Base-by-base conservation (phyloP, 1,139 yeast genomes). In the Lodderomyces beijingensis region DNA sequence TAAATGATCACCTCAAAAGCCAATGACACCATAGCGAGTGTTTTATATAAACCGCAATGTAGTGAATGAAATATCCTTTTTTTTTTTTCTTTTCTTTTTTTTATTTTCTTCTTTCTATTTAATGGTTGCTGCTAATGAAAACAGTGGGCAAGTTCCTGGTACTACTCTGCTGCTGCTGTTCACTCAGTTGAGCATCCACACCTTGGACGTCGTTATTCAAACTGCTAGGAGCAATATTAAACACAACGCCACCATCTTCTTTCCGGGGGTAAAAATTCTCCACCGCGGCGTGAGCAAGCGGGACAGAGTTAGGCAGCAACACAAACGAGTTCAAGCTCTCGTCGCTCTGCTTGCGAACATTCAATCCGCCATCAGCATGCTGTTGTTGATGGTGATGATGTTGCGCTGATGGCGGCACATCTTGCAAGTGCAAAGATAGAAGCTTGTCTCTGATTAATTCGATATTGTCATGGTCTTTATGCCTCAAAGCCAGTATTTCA, bases 401-500 rank as follows among this genome's bases (percentile, higher is more conserved):
- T 10, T 23, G 8, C 6, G 25, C 25, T 9, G 12, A 12, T 7
- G 6, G 14, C 10, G 6, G 6, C 25, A n/a, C 7, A 7, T 23
- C 14, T 11, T 11, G 6, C 7, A 7, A 14, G 10, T 37, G 44
- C n/a, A 36, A 22, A 20, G 27, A 15, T 14, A 38, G 38, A 25
- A 44, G 36, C 30, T 42, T 32, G 19, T 37, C 28, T 20, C 37
- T 43, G 8, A 41, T 37, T 10, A 33, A 16, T 23, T 45, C 48
- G 8, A 41, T 30, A 24, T 30, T 33, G 16, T 29, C 37, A 14
- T 46, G 46, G 30, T 45, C 47, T 28, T 44, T 45, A 16, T 54
- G 42, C 37, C 54, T 59, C 36, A 53, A 43, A 33, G 44, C 51
- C 40, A 65, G 46, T 21, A 62, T 42, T 25, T 55, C 57, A 38